phyloP scores from a whole-genome alignment of 2,329 filamentous ascomycete genomes.

The Penicillium sp. region DNA sequence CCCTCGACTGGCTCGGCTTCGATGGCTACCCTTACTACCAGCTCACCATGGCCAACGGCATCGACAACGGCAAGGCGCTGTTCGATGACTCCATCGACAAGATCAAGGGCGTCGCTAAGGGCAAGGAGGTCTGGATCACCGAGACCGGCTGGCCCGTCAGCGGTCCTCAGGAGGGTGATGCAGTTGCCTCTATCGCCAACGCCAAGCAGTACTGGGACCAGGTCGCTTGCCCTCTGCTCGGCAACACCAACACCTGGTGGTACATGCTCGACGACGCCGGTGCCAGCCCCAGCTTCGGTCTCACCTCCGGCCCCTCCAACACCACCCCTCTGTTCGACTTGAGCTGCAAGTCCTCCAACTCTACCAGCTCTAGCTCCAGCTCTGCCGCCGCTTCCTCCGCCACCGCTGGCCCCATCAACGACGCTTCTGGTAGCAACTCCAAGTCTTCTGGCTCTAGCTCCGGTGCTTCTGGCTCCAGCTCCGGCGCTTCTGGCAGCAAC shows the following conservation, averaged over 20 bases:
- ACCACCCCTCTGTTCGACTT: conserved; percentile 40
- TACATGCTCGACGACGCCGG: conserved; percentile 40
- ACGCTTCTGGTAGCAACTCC: background rate
- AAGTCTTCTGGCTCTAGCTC: background rate
- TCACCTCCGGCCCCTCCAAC: conserved; percentile 32
- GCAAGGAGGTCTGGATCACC: conserved; percentile 77
- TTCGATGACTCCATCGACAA: conserved; percentile 64
- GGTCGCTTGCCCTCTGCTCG: conserved; percentile 62
- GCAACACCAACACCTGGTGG: conserved; percentile 42
- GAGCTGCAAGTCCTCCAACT: conserved; percentile 24
- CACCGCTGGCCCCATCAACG: background rate
- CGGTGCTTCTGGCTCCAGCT: background rate
- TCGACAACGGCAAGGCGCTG: conserved; percentile 59
- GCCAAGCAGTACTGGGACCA: conserved; percentile 76
- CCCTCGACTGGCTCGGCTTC: conserved; percentile 73
- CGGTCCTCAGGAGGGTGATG: conserved; percentile 59
- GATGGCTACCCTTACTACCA: conserved; percentile 85
- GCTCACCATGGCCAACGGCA: conserved; percentile 60
- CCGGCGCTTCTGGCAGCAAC: too few species aligned
- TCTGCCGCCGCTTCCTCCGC: conserved; percentile 20
- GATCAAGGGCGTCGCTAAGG: conserved; percentile 55
- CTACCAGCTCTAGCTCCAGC: conserved; percentile 19
- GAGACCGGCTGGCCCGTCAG: conserved; percentile 83
- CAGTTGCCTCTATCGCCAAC: conserved; percentile 60
- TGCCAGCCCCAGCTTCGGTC: conserved; percentile 39